Base-by-base conservation (phyloP, 768 basidiomycete species). In the Lentinula detonsa region DNA sequence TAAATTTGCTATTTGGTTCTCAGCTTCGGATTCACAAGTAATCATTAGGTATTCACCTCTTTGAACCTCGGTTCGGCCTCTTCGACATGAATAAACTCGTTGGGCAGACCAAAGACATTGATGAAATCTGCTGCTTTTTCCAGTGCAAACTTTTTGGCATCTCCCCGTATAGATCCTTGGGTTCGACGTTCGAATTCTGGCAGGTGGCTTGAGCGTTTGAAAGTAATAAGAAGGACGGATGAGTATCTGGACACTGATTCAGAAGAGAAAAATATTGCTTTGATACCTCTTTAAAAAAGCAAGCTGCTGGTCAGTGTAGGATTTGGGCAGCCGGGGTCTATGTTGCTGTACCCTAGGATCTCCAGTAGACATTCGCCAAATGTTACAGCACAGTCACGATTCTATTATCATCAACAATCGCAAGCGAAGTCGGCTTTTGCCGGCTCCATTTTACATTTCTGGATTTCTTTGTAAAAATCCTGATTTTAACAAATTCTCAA, bases 101-200 rank as follows among this genome's bases (percentile, higher is more conserved):
- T 35, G 21, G 84, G 83, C 15, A 86, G 73, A 23, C 85, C 85
- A 65, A 86, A 87, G 16, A 77, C 74, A 50, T 69, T 71, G 61
- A 87, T 83, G 67, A 85, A 87, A 64, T 86, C 84, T 68, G 75
- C 74, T 11, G 86, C 86, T 37, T 82, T 76, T 61, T 86, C 85
- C 15, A 87, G 69, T 0, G 86, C 86, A 57, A 85, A 87, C 66
- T 86, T 86, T 69, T 87, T 87, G 13, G 86, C 85, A 72, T 87
- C 86, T 28, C 86, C 86, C 61, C 86, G 74, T 42, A 86, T 78
- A 37, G 83, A 78, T 4, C 84, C 85, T 54, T 82, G 78, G 5
- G 84, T 81, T 55, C 85, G 69, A 34, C 81, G 72, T 70, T 87
- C 86, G 65, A 85, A 87, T 59, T 85, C 85, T 59, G 74, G 69